phyloP scores from a whole-genome alignment of 2,329 filamentous ascomycete genomes.

The Cladophialophora chaetospira region DNA sequence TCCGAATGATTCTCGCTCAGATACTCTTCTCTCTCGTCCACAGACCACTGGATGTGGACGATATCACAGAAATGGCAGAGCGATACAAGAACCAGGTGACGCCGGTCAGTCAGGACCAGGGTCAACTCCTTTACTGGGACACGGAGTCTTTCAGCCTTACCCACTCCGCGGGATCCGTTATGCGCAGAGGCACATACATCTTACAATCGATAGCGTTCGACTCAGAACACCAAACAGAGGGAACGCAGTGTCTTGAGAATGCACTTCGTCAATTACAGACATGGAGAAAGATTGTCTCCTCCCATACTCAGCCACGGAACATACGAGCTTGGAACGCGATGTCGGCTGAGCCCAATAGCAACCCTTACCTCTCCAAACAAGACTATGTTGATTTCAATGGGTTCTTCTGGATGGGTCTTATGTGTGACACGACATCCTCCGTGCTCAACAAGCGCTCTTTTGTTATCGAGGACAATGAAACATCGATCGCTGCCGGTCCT shows the following conservation, averaged over 20 bases:
- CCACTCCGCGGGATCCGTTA: not conserved
- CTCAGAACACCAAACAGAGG: not conserved
- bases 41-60: not conserved
- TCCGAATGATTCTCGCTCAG: constrained; percentile 10
- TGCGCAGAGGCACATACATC: not conserved
- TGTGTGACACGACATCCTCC: constrained; percentile 7
- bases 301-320: not conserved
- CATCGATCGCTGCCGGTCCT: not conserved
- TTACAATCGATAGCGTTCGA: not conserved
- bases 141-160: not conserved
- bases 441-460: not conserved
- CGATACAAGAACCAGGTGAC: not conserved
- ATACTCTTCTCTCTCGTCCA: constrained; percentile 8
- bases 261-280: constrained; percentile 9
- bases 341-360: not conserved
- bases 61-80: not conserved
- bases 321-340: not conserved
- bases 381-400: not conserved
- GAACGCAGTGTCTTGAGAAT: not conserved
- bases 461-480: constrained; percentile 1
- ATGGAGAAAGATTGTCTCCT: constrained; percentile 6
- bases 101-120: not conserved
- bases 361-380: not conserved
- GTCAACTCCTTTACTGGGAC: no score
- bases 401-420: constrained; percentile 11